Conservation (phyloP, 2,329 filamentous ascomycete species). For the Clathrospora elynae region DNA sequence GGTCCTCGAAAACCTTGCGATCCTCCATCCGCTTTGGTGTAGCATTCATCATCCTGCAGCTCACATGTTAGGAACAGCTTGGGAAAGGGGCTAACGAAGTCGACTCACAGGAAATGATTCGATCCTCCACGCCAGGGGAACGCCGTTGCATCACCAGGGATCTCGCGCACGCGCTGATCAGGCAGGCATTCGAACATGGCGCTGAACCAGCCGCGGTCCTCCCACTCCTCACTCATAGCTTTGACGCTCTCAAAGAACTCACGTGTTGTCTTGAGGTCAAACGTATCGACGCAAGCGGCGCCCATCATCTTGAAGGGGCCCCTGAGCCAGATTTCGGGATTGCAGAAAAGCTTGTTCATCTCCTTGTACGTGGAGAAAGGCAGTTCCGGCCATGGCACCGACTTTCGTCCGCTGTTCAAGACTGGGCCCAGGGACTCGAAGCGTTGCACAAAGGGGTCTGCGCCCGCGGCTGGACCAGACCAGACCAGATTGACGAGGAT, state of each 20-base stretch:
- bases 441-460: slow-evolving; percentile 4
- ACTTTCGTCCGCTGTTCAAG: slow-evolving; percentile 3
- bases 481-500: slow-evolving; percentile 9
- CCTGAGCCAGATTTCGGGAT: slow-evolving; percentile 5
- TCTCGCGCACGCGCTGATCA: slow-evolving; percentile 8
- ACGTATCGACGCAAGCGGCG: slow-evolving; percentile 2
- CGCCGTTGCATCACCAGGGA: slow-evolving; percentile 6
- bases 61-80: background rate
- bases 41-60: slow-evolving; percentile 8
- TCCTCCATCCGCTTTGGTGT: slow-evolving; percentile 9
- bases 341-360: slow-evolving; percentile 12
- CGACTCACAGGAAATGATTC: slow-evolving; percentile 8
- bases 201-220: slow-evolving; percentile 11
- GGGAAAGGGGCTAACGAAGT: background rate
- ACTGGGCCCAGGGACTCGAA: slow-evolving; percentile 7
- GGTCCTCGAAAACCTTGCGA: slow-evolving; percentile 5
- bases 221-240: slow-evolving; percentile 10
- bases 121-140: slow-evolving; percentile 10
- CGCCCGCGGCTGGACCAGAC: slow-evolving; percentile 2
- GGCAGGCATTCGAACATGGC: slow-evolving; percentile 14
- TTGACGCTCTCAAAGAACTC: slow-evolving; percentile 14
- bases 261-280: slow-evolving; percentile 8
- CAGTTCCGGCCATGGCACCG: slow-evolving; percentile 10
- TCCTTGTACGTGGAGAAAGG: slow-evolving; percentile 11
- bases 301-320: slow-evolving; percentile 11